These are phyloP conservation scores for Lophiostoma macrostomum DNA, from an alignment of 495 filamentous ascomycete species.

Conservation along the genomic window DNA sequence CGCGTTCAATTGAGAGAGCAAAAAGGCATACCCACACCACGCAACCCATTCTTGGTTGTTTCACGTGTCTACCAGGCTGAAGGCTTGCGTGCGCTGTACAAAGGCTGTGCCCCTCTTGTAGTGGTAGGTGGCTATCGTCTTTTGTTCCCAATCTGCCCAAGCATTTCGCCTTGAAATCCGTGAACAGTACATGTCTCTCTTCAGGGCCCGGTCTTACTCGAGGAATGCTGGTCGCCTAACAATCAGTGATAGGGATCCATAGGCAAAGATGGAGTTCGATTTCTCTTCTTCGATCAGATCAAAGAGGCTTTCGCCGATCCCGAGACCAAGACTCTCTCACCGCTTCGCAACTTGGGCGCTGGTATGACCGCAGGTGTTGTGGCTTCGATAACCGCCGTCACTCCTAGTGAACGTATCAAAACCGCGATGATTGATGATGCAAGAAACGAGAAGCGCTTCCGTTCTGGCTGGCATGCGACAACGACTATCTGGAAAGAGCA, in stretches of 20 bases:
- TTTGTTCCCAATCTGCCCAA: no score
- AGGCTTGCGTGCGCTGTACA: constrained; percentile 58
- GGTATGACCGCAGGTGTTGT: constrained; percentile 62
- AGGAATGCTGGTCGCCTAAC: background rate
- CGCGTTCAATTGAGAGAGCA: constrained; percentile 56
- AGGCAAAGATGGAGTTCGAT: constrained; percentile 65
- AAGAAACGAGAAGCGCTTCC: constrained; percentile 49
- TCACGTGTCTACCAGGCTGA: constrained; percentile 50
- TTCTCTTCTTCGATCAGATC: constrained; percentile 64
- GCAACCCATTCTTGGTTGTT: constrained; percentile 57
- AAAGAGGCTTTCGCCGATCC: constrained; percentile 58
- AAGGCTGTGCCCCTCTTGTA: constrained; percentile 60
- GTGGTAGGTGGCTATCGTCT: constrained; percentile 41
- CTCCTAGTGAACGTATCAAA: constrained; percentile 65
- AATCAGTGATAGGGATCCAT: constrained; percentile 45
- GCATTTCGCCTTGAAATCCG: no score
- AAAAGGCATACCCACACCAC: constrained; percentile 42
- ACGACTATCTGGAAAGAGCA: constrained; percentile 48
- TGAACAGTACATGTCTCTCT: no score
- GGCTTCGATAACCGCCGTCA: constrained; percentile 59
- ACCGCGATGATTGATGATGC: constrained; percentile 70
- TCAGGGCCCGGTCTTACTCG: background rate
- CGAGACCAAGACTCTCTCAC: constrained; percentile 54
- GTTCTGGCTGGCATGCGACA: constrained; percentile 51
- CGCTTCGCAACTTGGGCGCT: constrained; percentile 54